Conservation (phyloP, 352 stramenopile species). For the Pythium rishiriense region DNA sequence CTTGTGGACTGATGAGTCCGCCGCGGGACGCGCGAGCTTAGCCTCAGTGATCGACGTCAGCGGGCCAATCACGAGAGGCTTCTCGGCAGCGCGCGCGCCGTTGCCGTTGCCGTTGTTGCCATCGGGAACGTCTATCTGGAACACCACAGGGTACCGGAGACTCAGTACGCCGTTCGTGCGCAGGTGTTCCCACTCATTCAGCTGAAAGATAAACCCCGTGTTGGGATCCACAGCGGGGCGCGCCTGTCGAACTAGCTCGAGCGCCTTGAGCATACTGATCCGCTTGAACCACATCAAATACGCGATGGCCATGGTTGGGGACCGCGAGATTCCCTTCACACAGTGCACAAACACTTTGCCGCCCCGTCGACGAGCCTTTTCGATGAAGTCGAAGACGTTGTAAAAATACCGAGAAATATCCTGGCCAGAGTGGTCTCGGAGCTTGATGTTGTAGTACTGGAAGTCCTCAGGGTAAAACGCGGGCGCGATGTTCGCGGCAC, state of each 20-base stretch:
- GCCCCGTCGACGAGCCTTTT: constrained; percentile 59
- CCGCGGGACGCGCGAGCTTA: constrained; percentile 55
- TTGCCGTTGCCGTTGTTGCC: constrained; percentile 40
- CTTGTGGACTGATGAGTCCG: constrained; percentile 43
- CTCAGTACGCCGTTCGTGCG: constrained; percentile 49
- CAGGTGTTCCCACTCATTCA: constrained; percentile 86
- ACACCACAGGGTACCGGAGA: constrained; percentile 58
- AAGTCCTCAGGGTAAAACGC: constrained; percentile 80
- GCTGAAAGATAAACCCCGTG: constrained; percentile 87
- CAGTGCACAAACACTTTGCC: constrained; percentile 88
- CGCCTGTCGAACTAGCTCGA: constrained; percentile 77
- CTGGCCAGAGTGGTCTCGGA: constrained; percentile 88
- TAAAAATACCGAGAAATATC: constrained; percentile 88
- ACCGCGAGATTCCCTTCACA: constrained; percentile 87
- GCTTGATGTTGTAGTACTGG: constrained; percentile 81
- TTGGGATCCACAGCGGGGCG: constrained; percentile 84
- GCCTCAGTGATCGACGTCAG: constrained; percentile 47
- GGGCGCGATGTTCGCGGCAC: constrained; percentile 71
- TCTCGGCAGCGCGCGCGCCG: constrained; percentile 35
- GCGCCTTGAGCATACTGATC: constrained; percentile 76
- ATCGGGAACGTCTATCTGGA: constrained; percentile 65
- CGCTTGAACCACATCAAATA: constrained; percentile 90
- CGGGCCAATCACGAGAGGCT: constrained; percentile 61
- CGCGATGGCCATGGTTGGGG: constrained; percentile 85
- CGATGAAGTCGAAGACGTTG: constrained; percentile 89